Evolutionary conservation across 140 eudicot species (phyloP).

Genomic region (Stevia rebaudiana): DNA sequence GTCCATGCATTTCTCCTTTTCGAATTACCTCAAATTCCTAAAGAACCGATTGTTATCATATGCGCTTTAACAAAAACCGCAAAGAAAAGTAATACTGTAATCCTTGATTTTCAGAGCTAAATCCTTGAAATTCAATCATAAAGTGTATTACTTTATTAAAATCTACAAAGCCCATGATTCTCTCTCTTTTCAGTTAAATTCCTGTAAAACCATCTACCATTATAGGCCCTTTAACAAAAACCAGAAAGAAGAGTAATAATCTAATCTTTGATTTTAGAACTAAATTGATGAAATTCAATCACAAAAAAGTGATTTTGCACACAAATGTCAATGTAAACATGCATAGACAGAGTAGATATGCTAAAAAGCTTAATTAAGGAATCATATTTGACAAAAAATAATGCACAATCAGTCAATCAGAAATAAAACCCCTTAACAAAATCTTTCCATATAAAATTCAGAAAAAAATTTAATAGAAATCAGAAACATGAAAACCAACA

Average conservation of each 20-base stretch:
- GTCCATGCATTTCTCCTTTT: neutral
- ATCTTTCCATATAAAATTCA: neutral
- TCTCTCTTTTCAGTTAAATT: neutral
- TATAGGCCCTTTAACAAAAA: neutral
- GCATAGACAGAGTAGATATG: neutral
- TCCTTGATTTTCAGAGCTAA: neutral
- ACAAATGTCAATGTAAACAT: neutral
- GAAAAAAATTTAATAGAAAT: neutral
- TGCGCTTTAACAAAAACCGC: neutral
- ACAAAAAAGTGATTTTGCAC: neutral
- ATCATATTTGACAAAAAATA: neutral
- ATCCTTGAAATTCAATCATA: neutral
- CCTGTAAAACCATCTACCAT: neutral
- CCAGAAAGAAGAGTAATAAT: conserved; percentile 3
- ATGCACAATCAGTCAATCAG: neutral
- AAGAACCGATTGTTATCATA: neutral
- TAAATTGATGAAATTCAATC: neutral
- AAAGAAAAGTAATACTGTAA: conserved; percentile 3
- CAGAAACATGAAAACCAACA: neutral
- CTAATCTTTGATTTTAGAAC: neutral
- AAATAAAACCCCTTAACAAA: neutral
- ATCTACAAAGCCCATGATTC: neutral
- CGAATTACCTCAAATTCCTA: neutral
- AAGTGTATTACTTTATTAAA: neutral
- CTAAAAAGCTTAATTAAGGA: neutral